These are phyloP conservation scores for Poa annua DNA, from an alignment of 176 grass and related monocot genomes.

Conservation along the genomic window DNA sequence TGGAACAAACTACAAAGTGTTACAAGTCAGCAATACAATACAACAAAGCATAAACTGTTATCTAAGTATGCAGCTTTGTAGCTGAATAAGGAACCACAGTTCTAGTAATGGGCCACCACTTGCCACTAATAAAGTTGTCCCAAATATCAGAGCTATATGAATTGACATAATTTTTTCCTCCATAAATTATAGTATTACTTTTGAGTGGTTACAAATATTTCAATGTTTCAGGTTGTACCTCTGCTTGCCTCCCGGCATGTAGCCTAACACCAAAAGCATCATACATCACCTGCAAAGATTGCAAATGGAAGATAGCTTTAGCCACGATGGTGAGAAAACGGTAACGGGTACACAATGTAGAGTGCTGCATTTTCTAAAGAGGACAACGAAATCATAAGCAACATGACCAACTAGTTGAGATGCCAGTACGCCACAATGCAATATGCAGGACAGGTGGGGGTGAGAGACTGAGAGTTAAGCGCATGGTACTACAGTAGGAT, in stretches of 20 bases:
- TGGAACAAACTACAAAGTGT: background rate
- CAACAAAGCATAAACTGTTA: background rate
- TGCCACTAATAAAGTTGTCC: background rate
- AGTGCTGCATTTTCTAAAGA: conserved; percentile 3
- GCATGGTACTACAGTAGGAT: background rate
- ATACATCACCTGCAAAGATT: conserved; percentile 85
- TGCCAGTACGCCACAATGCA: background rate
- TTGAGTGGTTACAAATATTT: conserved; percentile 14
- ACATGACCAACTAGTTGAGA: background rate
- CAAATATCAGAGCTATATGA: background rate
- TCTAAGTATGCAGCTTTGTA: background rate
- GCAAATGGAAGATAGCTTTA: background rate
- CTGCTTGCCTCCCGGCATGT: conserved; percentile 94
- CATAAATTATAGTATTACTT: conserved; percentile 23
- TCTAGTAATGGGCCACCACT: background rate
- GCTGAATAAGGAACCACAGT: conserved; percentile 17
- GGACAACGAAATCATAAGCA: background rate
- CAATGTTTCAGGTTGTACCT: conserved; percentile 62
- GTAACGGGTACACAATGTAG: background rate
- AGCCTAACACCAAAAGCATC: conserved; percentile 98
- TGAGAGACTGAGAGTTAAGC: background rate
- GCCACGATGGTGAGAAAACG: background rate
- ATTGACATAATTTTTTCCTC: background rate
- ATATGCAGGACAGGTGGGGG: background rate
- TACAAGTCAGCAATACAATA: background rate